Conservation (phyloP, 2,329 filamentous ascomycete genomes). For the Trichoderma endophyticum region DNA sequence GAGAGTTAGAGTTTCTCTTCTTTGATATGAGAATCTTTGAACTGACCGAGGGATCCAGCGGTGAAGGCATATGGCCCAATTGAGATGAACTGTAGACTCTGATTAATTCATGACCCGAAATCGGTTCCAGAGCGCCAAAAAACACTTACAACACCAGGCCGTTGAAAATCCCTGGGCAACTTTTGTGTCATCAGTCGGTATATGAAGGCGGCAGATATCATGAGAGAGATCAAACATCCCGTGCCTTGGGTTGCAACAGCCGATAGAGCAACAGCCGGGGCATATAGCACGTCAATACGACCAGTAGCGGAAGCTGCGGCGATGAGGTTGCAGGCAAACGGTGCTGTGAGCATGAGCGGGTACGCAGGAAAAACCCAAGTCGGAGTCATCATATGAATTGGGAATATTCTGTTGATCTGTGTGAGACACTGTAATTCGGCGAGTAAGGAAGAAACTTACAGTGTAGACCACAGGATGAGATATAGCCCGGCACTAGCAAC, state of each 20-base stretch:
- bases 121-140: background rate
- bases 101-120: background rate
- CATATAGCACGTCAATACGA: slow-evolving; percentile 31
- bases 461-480: slow-evolving; percentile 64
- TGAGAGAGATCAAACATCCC: slow-evolving; percentile 59
- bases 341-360: slow-evolving; percentile 71
- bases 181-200: slow-evolving; percentile 89
- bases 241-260: slow-evolving; percentile 53
- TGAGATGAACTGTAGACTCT: slow-evolving; percentile 61
- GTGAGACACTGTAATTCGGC: background rate
- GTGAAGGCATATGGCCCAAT: slow-evolving; percentile 70
- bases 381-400: slow-evolving; percentile 81
- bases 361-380: slow-evolving; percentile 88
- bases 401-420: slow-evolving; percentile 40
- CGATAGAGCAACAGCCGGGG: slow-evolving; percentile 46
- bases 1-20: background rate
- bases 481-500: slow-evolving; percentile 69
- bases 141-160: slow-evolving; percentile 64
- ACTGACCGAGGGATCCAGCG: slow-evolving; percentile 39
- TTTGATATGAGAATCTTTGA: background rate
- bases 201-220: slow-evolving; percentile 81
- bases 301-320: slow-evolving; percentile 32
- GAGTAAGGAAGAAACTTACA: slow-evolving; percentile 36
- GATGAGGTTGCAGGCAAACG: slow-evolving; percentile 63
- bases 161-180: slow-evolving; percentile 68